Evolutionary conservation across 805 yeast species (phyloP).

Genomic region (Priceomyces fermenticarens): DNA sequence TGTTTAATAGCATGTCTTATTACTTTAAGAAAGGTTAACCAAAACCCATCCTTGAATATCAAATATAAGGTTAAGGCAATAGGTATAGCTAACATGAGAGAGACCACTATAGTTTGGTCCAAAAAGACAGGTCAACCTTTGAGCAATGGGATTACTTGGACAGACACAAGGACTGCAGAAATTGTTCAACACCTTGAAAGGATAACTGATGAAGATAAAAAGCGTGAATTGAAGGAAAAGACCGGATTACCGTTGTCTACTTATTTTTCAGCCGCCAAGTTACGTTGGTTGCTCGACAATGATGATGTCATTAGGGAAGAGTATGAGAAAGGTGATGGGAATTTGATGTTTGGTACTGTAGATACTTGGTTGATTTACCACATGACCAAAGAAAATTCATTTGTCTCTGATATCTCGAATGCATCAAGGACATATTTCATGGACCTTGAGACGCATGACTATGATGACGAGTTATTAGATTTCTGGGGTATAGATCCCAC

Average conservation of each 20-base stretch:
- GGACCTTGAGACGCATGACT: conserved; percentile 72
- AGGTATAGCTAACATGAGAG: conserved; percentile 95
- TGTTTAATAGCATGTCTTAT: conserved; percentile 70
- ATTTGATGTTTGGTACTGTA: conserved; percentile 87
- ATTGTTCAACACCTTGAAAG: conserved; percentile 63
- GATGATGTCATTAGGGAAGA: conserved; percentile 61
- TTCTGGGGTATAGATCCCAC: conserved; percentile 78
- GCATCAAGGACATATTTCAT: conserved; percentile 90
- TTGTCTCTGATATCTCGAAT: conserved; percentile 84
- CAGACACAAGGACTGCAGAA: conserved; percentile 82
- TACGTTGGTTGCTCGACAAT: conserved; percentile 86
- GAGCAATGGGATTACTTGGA: conserved; percentile 92
- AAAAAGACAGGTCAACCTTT: conserved; percentile 77
- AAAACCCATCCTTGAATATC: conserved; percentile 45
- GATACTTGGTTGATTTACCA: conserved; percentile 93
- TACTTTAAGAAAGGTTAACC: conserved; percentile 55
- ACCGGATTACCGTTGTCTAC: conserved; percentile 90
- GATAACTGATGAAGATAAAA: conserved; percentile 50
- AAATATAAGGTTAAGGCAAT: conserved; percentile 66
- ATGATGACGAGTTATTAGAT: conserved; percentile 70
- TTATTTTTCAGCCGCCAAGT: conserved; percentile 86
- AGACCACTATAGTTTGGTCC: conserved; percentile 89
- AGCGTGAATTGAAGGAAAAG: conserved; percentile 56
- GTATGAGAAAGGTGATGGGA: conserved; percentile 67
- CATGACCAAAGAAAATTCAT: conserved; percentile 65